phyloP scores from a whole-genome alignment of 345 rosid species.

The Populus nigra region DNA sequence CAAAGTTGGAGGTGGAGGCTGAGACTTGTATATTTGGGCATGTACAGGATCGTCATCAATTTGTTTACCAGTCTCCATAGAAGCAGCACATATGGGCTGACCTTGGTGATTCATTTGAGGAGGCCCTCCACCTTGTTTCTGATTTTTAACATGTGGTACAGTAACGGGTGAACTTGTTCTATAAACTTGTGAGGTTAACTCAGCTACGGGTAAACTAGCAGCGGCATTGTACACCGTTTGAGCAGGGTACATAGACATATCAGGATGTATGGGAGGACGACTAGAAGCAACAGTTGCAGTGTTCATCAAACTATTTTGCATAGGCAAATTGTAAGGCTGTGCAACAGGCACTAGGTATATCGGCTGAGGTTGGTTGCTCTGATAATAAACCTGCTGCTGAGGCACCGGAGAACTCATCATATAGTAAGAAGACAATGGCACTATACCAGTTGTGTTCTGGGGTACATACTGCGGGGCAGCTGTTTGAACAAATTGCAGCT shows the following conservation, averaged over 20 bases:
- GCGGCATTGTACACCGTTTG: constrained; percentile 30
- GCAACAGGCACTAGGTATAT: constrained; percentile 43
- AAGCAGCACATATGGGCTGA: constrained; percentile 35
- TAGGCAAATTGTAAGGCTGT: constrained; percentile 33
- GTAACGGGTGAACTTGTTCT: constrained; percentile 21
- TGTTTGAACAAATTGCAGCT: constrained; percentile 36
- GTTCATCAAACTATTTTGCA: constrained; percentile 33
- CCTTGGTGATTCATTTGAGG: constrained; percentile 36
- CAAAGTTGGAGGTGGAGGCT: constrained; percentile 63
- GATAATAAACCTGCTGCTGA: constrained; percentile 44
- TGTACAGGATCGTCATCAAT: constrained; percentile 52
- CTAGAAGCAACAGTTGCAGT: constrained; percentile 12
- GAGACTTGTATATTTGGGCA: constrained; percentile 75
- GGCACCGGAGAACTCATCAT: constrained; percentile 32
- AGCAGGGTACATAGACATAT: constrained; percentile 21
- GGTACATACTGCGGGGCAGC: constrained; percentile 32
- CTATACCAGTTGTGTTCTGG: constrained; percentile 32
- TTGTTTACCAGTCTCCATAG: constrained; percentile 38
- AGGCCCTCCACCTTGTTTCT: constrained; percentile 24
- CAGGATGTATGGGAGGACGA: constrained; percentile 35
- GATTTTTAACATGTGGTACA: constrained; percentile 19
- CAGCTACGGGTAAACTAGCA: constrained; percentile 28
- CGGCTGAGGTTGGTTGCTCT: constrained; percentile 46
- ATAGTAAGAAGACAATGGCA: constrained; percentile 41
- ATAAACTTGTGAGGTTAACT: constrained; percentile 40